Evolutionary conservation across 169 alveolate genomes (phyloP).

Genomic region (Eimeria necatrix): DNA sequence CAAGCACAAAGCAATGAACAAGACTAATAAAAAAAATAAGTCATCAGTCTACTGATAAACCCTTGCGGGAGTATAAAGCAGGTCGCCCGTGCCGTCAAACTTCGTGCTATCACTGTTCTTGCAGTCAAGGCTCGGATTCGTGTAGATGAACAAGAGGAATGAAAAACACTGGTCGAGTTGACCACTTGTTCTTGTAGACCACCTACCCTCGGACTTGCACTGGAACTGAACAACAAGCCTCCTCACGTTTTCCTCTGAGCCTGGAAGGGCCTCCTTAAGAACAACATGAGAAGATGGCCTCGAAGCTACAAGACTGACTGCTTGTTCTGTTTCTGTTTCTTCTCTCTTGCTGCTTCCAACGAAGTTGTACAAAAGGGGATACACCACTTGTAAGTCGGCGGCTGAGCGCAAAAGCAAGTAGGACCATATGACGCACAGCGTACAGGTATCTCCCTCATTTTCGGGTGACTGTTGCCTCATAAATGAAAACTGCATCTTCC

Average conservation of each 20-base stretch:
- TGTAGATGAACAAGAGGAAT: background rate
- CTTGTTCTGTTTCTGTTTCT: constrained; percentile 1
- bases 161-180: background rate
- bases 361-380: constrained; percentile 62
- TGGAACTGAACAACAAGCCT: constrained; percentile 55
- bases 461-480: too few relatives aligned
- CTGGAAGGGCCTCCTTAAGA: constrained; percentile 41
- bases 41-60: background rate
- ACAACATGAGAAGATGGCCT: constrained; percentile 59
- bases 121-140: background rate
- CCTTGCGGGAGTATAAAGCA: too few relatives aligned
- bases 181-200: background rate
- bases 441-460: too few relatives aligned
- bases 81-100: too few relatives aligned
- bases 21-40: too few relatives aligned
- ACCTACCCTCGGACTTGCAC: constrained; percentile 72
- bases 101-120: too few relatives aligned
- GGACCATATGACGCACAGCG: too few relatives aligned
- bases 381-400: constrained; percentile 68
- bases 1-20: background rate
- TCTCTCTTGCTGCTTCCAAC: constrained; percentile 22
- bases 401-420: background rate
- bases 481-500: too few relatives aligned
- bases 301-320: constrained; percentile 63
- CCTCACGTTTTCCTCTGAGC: constrained; percentile 69